These are phyloP conservation scores for Exophiala spinifera DNA, from an alignment of 2,329 filamentous ascomycete genomes.

Conservation along the genomic window DNA sequence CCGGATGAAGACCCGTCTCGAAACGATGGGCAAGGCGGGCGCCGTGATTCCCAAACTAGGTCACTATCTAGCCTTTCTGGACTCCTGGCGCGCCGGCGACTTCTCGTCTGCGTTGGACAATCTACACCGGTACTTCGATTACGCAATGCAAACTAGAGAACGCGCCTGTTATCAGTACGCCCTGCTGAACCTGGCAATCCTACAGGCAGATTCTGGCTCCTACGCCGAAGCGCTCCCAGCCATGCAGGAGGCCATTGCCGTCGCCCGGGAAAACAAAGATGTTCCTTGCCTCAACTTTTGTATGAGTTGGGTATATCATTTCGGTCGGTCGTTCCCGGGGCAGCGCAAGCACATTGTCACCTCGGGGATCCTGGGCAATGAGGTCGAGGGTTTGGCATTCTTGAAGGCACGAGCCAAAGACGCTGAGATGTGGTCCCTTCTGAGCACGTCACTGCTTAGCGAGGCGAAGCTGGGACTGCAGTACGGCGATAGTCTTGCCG, in stretches of 20 bases:
- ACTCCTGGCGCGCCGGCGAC: conserved; percentile 88
- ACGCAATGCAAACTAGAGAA: conserved; percentile 82
- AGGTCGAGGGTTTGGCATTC: conserved; percentile 77
- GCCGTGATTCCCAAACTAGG: conserved; percentile 28
- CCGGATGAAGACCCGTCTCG: conserved; percentile 69
- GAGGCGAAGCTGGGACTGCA: conserved; percentile 78
- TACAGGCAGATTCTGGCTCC: conserved; percentile 94
- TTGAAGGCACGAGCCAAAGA: conserved; percentile 84
- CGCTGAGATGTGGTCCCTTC: conserved; percentile 76
- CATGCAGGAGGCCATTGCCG: conserved; percentile 91
- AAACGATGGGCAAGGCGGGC: conserved; percentile 54
- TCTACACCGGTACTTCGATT: conserved; percentile 93
- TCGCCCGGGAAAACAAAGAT: conserved; percentile 90
- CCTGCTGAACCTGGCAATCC: conserved; percentile 83
- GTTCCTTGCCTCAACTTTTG: conserved; percentile 91
- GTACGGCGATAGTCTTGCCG: conserved; percentile 58
- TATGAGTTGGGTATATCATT: conserved; percentile 93
- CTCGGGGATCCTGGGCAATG: conserved; percentile 70
- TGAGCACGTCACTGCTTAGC: conserved; percentile 78
- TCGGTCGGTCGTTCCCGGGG: conserved; percentile 77
- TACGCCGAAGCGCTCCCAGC: conserved; percentile 85
- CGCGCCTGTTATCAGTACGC: conserved; percentile 92
- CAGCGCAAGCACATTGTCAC: conserved; percentile 69
- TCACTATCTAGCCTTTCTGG: conserved; percentile 64
- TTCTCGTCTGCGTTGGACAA: conserved; percentile 86